Base-by-base conservation (phyloP, 192 early-diverging fungal genomes). In the Backusella psychrophila region DNA sequence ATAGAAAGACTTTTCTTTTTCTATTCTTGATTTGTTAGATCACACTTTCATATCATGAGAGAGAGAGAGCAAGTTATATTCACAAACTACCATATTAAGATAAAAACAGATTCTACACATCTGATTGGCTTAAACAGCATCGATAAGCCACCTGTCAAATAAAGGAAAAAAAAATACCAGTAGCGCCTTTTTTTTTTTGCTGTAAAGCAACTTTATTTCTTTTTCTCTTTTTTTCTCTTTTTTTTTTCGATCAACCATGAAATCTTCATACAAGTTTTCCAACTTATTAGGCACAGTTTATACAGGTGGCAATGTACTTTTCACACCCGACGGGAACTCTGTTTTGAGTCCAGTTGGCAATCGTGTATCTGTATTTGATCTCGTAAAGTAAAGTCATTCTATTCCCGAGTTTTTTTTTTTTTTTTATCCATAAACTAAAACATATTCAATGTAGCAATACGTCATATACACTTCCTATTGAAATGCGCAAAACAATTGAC, bases 221-320 rank as follows among this genome's bases (percentile, higher is more conserved):
- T 36, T 68, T 21, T 68, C 14, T 29, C 26, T 23, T n/a, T n/a
- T n/a, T n/a, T n/a, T n/a, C n/a, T n/a, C n/a, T 63, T 66, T 17
- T 66, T 14, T 17, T 68, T 68, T 9, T 36, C 6, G n/a, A 68
- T 69, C n/a, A 46, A 70, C 12, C 41, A 78, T 78, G 77, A 78
- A 78, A 68, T 73, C 77, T 6, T 78, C 77, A 23, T 78, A 73
- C 77, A 78, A 78, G 89, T 99, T 99, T 80, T 95, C 96, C 56
- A 98, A 98, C 84, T 87, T 99, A 74, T 97, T 95, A 80, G 98
- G 98, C 39, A 97, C 97, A 8, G 98, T 99, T 17, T 99, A 98
- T 84, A 94, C 92, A 72, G 88, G 92, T 78, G 98, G 97, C n/a
- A 99, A 98, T 82, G 80, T 99, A 26, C 85, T 96, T 31, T 99